A percentile compares a stretch with the other conserved stretches of the same genome.
These are phyloP conservation scores for Asterochloris sp. DNA, from an alignment of 139 green algal genomes.

Conservation along the genomic window DNA sequence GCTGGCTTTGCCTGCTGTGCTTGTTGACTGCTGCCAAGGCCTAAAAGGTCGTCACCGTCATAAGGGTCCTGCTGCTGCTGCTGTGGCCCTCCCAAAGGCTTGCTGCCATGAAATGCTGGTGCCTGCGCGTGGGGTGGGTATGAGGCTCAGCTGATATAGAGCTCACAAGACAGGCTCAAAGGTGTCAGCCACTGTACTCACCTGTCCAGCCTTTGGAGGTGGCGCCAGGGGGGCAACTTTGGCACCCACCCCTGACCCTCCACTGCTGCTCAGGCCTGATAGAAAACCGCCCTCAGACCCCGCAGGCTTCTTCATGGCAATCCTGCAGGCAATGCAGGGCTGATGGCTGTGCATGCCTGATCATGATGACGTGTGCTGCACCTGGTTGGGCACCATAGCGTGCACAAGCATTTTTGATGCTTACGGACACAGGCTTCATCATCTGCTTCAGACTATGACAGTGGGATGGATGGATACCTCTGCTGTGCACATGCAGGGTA, in stretches of 20 bases:
- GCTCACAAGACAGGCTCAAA: no score
- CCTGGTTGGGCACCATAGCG: background rate
- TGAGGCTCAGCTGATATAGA: no score
- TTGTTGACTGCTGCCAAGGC: no score
- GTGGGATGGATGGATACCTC: background rate
- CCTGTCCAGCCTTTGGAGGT: background rate
- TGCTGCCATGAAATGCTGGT: no score
- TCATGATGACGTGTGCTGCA: background rate
- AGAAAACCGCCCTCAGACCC: slow-evolving; percentile 26
- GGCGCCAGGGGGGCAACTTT: slow-evolving; percentile 4
- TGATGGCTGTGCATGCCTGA: background rate
- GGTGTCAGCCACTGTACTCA: no score
- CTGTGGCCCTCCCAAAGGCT: no score
- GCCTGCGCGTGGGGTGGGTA: no score
- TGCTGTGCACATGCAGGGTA: background rate
- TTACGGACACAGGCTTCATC: background rate
- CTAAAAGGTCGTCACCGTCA: no score
- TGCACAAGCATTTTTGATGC: background rate
- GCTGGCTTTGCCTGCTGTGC: no score
- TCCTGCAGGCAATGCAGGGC: slow-evolving; percentile 21
- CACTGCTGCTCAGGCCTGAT: slow-evolving; percentile 14
- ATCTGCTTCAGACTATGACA: background rate
- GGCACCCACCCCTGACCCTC: background rate
- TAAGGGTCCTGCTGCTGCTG: no score
- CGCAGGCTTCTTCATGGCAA: slow-evolving; percentile 25